Conservation (phyloP, 495 filamentous ascomycete genomes). For the Immersiella caudata region DNA sequence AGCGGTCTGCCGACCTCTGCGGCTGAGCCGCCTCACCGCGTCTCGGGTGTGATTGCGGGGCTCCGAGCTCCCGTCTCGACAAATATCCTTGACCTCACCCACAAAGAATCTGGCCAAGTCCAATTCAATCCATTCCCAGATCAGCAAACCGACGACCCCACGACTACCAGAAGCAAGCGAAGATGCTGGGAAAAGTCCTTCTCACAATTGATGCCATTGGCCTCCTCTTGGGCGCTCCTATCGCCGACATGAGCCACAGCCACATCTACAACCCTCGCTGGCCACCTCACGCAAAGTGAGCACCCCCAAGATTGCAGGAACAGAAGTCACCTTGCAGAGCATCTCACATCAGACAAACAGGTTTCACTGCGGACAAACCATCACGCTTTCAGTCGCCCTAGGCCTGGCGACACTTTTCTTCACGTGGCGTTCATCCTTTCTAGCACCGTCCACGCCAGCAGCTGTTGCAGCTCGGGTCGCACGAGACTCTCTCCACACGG, state of each 20-base stretch:
- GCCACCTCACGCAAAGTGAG: conserved; percentile 57
- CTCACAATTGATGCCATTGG: conserved; percentile 48
- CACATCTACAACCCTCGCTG: conserved; percentile 60
- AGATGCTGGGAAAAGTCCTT: conserved; percentile 47
- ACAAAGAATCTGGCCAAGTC: not conserved
- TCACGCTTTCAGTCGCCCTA: conserved; percentile 50
- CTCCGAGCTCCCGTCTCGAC: not conserved
- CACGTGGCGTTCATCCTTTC: conserved; percentile 41
- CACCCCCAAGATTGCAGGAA: not conserved
- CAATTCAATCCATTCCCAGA: not conserved
- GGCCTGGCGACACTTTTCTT: conserved; percentile 54
- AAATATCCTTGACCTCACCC: not conserved
- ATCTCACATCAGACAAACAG: conserved; percentile 28
- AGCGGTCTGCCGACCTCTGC: not conserved
- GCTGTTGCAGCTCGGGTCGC: conserved; percentile 10
- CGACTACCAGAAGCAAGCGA: conserved; percentile 8
- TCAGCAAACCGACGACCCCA: not conserved
- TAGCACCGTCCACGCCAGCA: conserved; percentile 22
- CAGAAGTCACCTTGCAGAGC: not conserved
- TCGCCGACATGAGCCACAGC: conserved; percentile 55
- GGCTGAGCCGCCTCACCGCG: not conserved
- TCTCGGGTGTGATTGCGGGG: not conserved
- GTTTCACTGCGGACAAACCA: conserved; percentile 61
- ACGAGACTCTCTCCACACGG: conserved; percentile 40
- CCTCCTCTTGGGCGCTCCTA: conserved; percentile 45